Evolutionary conservation across 345 rosid species (phyloP), one percentile per base, ranked within the genome.

Genomic region (Raphanus raphanistrum): DNA sequence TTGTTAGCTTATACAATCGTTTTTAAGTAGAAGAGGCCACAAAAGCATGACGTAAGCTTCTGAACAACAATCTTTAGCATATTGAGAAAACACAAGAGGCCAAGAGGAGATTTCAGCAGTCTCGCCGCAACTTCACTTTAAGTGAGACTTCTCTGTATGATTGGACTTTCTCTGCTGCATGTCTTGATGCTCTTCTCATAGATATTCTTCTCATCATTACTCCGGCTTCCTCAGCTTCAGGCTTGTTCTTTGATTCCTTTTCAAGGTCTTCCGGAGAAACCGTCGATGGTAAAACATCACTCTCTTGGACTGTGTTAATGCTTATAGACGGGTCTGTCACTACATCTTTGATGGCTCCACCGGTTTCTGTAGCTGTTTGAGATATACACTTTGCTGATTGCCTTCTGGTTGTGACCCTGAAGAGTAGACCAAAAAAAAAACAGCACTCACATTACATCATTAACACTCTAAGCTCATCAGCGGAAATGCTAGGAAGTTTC

Each of bases 101-200:
- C 15, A 52, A 55, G 80, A 55, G 29, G 58, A 41, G 57, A 62
- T 21, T 68, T 79, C 68, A 76, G 41, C 63, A 59, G 35, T 64
- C 0, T 75, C 90, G 81, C 26, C 97, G 88, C 92, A 92, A 85
- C 88, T 92, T 92, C 59, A 81, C 83, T 50, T 84, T 92, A 45
- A 88, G 67, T 15, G 92, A 86, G 63, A 85, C 82, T 90, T 92
- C 97, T 86, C 80, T 92, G 87, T 90, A 92, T 54, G 97, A 86
- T 15, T 90, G 91, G 65, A 92, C 81, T 83, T 87, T 92, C 68
- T 78, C 90, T 16, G 74, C 86, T 15, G 90, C 94, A 82, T 68
- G 85, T 21, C 94, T 87, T 45, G 65, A 81, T 17, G 91, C 92
- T 84, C 92, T 85, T 74, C 91, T 89, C 0, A 80, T 33, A 38